Evolutionary conservation across 2,329 filamentous ascomycete species (phyloP).

Genomic region (Neoscytalidium dimidiatum): DNA sequence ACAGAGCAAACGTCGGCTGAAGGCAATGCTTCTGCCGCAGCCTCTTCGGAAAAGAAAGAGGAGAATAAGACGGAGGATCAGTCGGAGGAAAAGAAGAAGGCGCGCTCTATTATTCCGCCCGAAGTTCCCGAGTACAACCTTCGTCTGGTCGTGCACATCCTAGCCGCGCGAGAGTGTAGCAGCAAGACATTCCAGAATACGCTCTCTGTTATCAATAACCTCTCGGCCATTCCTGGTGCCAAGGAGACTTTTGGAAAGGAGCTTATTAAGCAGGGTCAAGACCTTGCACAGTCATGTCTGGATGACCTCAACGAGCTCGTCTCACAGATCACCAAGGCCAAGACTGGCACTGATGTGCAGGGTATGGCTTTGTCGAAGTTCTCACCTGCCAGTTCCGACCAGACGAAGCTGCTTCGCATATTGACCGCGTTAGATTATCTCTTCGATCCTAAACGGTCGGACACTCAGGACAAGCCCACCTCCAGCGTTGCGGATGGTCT

Average conservation of each 20-base stretch:
- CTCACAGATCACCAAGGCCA: slow-evolving; percentile 81
- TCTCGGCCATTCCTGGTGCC: slow-evolving; percentile 88
- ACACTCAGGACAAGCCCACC: slow-evolving; percentile 52
- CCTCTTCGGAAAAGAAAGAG: slow-evolving; percentile 34
- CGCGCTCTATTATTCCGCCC: slow-evolving; percentile 71
- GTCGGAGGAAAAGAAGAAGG: slow-evolving; percentile 61
- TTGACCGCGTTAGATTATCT: slow-evolving; percentile 93
- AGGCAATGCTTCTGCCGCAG: slow-evolving; percentile 17
- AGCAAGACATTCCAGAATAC: slow-evolving; percentile 98
- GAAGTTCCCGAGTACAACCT: slow-evolving; percentile 87
- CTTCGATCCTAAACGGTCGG: slow-evolving; percentile 76
- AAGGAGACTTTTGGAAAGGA: slow-evolving; percentile 92
- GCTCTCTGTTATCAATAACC: slow-evolving; percentile 96
- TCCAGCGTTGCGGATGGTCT: slow-evolving; percentile 51
- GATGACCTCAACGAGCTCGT: slow-evolving; percentile 81
- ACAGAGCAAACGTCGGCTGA: slow-evolving; percentile 30
- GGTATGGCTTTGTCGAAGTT: slow-evolving; percentile 93
- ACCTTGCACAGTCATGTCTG: slow-evolving; percentile 81
- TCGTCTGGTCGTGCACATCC: slow-evolving; percentile 91
- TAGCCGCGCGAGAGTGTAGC: slow-evolving; percentile 93
- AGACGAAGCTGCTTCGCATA: slow-evolving; percentile 91
- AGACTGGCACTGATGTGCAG: slow-evolving; percentile 91
- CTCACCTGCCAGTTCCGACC: slow-evolving; percentile 91
- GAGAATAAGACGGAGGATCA: slow-evolving; percentile 42
- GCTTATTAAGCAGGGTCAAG: slow-evolving; percentile 82